Evolutionary conservation across 169 alveolate genomes (phyloP).

Genomic region (Amoebophrya sp.): DNA sequence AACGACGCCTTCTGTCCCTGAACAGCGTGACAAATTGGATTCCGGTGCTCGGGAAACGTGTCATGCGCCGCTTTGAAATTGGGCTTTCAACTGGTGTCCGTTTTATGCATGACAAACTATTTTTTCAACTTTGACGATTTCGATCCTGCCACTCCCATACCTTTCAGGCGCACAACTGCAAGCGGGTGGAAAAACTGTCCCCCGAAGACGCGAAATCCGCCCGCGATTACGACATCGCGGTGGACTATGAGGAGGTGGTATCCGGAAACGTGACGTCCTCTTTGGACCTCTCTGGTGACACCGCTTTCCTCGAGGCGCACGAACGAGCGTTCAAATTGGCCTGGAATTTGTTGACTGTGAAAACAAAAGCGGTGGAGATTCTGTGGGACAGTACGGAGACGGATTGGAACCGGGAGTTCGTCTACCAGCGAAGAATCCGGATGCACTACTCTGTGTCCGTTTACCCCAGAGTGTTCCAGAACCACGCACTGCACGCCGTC

Average conservation of each 20-base stretch:
- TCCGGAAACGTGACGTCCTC: neutral
- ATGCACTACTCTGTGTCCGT: neutral
- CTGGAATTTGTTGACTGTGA: neutral
- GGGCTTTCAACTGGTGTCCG: too few relatives aligned
- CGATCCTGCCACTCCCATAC: too few relatives aligned
- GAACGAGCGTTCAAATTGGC: neutral
- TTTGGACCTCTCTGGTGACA: neutral
- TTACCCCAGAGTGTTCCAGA: neutral
- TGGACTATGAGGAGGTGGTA: neutral
- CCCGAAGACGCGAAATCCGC: neutral
- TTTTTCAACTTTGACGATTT: too few relatives aligned
- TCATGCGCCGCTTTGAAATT: too few relatives aligned
- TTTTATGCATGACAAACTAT: too few relatives aligned
- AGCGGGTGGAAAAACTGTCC: neutral
- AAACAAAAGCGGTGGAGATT: neutral
- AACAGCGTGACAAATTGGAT: too few relatives aligned
- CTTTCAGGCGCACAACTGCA: neutral
- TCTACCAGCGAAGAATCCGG: neutral
- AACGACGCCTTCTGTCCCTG: too few relatives aligned
- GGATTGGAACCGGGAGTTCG: neutral
- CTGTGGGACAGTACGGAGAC: neutral
- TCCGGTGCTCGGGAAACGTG: too few relatives aligned
- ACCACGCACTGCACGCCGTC: neutral
- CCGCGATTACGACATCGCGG: neutral
- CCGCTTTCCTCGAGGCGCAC: neutral